These are phyloP conservation scores for Auricularia sp. DNA, from an alignment of 768 basidiomycete genomes.

Conservation along the genomic window DNA sequence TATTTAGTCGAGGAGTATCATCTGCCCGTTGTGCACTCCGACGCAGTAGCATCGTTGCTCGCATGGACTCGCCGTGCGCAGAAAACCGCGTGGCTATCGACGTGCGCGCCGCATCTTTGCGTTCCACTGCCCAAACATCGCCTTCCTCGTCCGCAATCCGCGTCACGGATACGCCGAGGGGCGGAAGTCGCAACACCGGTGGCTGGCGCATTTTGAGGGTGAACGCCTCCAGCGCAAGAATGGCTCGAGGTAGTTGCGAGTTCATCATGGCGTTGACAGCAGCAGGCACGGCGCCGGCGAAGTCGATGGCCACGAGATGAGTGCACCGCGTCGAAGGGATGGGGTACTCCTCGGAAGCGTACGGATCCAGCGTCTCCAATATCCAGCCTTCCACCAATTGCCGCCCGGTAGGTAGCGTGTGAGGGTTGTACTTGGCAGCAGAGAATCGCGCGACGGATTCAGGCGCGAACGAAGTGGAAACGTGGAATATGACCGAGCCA, in stretches of 20 bases:
- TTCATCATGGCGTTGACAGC: conserved; percentile 83
- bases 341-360: conserved; percentile 84
- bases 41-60: conserved; percentile 17
- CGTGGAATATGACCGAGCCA: conserved; percentile 52
- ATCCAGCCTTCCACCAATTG: conserved; percentile 91
- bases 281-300: conserved; percentile 72
- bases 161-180: conserved; percentile 34
- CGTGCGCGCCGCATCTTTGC: conserved; percentile 4
- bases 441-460: conserved; percentile 49
- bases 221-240: conserved; percentile 64
- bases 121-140: conserved; percentile 10
- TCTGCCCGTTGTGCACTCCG: conserved; percentile 17
- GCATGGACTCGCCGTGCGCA: conserved; percentile 4
- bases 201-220: conserved; percentile 56
- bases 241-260: conserved; percentile 56
- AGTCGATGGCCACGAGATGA: conserved; percentile 75
- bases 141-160: conserved; percentile 6
- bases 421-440: conserved; percentile 64
- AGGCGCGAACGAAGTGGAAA: conserved; percentile 72
- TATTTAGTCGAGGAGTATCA: conserved; percentile 32
- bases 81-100: conserved; percentile 8
- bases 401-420: conserved; percentile 62
- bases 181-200: conserved; percentile 61
- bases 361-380: conserved; percentile 91
- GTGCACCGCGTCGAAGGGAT: conserved; percentile 90